phyloP scores from a whole-genome alignment of 441 rosid species.

The Pelargonium fulgidum region DNA sequence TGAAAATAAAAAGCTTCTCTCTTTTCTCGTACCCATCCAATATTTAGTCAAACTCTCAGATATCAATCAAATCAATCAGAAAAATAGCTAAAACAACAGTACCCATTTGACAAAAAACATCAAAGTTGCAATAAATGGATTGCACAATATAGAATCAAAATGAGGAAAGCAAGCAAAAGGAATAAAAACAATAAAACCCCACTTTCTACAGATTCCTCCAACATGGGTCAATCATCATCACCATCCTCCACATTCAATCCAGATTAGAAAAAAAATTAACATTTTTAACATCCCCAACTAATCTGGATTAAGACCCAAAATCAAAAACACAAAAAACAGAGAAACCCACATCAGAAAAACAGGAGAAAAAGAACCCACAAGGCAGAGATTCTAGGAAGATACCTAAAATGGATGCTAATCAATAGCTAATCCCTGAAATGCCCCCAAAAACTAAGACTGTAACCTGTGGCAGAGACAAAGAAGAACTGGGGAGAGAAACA shows the following conservation, averaged over 20 bases:
- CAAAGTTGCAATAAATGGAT: conserved; percentile 18
- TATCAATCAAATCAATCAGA: conserved; percentile 18
- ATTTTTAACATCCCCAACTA: conserved; percentile 12
- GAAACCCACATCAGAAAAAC: neutral
- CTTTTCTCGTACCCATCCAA: conserved; percentile 8
- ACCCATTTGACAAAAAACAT: conserved; percentile 13
- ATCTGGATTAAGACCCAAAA: neutral
- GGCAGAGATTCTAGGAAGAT: conserved; percentile 31
- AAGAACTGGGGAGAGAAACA: conserved; percentile 8
- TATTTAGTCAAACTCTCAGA: conserved; percentile 19
- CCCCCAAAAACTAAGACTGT: neutral
- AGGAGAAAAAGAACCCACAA: neutral
- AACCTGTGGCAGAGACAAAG: neutral
- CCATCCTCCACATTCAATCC: conserved; percentile 22
- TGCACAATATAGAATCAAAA: conserved; percentile 18
- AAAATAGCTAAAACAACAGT: neutral
- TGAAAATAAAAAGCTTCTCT: neutral
- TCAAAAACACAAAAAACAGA: neutral
- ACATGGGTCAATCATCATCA: conserved; percentile 16
- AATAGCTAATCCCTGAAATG: neutral
- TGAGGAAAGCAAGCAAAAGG: conserved; percentile 5
- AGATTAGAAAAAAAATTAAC: conserved; percentile 20
- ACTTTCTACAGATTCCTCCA: conserved; percentile 32
- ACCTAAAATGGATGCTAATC: neutral
- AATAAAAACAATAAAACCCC: conserved; percentile 12